Evolutionary conservation across 2,329 filamentous ascomycete genomes (phyloP).

Genomic region (Dryadomyces quercus-mongolicae): DNA sequence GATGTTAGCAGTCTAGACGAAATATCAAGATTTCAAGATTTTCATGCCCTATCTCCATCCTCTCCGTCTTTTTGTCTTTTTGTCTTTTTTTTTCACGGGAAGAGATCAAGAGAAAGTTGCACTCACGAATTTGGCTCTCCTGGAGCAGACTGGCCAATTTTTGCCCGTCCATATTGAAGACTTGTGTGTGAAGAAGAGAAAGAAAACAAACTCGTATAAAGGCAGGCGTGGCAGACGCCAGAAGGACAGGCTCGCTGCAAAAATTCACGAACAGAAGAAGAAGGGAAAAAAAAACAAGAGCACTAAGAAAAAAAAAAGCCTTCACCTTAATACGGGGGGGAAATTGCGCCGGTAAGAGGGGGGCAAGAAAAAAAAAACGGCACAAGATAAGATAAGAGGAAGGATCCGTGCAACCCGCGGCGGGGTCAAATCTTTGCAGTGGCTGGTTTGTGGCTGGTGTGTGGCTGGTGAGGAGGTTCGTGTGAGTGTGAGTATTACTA

Average conservation of each 20-base stretch:
- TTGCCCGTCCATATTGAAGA: slow-evolving; percentile 59
- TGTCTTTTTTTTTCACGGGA: too few species aligned
- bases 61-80: neutral
- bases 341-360: neutral
- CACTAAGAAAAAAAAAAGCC: neutral
- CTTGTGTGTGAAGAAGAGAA: neutral
- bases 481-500: neutral
- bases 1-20: slow-evolving; percentile 9
- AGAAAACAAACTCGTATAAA: neutral
- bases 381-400: neutral
- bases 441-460: neutral
- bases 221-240: neutral
- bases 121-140: slow-evolving; percentile 77
- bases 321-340: neutral
- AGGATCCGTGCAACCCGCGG: neutral
- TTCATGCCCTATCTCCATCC: too few species aligned
- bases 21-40: too few species aligned
- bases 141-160: slow-evolving; percentile 79
- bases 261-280: neutral
- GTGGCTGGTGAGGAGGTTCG: neutral
- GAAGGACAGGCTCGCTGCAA: neutral
- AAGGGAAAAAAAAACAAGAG: neutral
- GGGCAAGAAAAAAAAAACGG: neutral
- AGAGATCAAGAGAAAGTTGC: slow-evolving; percentile 5
- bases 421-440: neutral